Evolutionary conservation across 352 stramenopile genomes (phyloP).

Genomic region (Discostella stelligera): DNA sequence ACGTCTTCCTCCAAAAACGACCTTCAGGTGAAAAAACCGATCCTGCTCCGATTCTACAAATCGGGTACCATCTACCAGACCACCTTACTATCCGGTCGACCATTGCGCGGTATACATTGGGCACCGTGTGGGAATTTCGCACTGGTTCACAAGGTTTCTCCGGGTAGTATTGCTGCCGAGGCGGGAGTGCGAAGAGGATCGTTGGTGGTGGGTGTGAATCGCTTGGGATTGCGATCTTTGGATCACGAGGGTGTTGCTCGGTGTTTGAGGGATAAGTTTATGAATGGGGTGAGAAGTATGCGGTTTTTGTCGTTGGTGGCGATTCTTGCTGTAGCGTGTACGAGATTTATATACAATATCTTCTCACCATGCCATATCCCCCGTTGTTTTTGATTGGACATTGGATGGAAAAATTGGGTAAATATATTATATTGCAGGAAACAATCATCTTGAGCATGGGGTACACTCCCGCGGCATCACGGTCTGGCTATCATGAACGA

Average conservation of each 20-base stretch:
- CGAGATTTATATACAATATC: too few relatives aligned
- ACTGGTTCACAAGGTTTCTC: slow-evolving; percentile 57
- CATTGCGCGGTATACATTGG: slow-evolving; percentile 63
- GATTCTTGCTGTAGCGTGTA: too few relatives aligned
- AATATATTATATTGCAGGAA: slow-evolving; percentile 25
- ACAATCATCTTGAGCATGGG: slow-evolving; percentile 44
- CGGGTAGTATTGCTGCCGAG: slow-evolving; percentile 24
- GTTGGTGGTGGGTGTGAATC: slow-evolving; percentile 46
- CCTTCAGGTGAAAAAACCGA: slow-evolving; percentile 13
- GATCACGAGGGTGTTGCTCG: slow-evolving; percentile 48
- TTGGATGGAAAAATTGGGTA: neutral
- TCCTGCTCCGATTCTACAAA: slow-evolving; percentile 37
- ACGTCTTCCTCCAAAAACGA: too few relatives aligned
- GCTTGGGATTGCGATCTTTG: slow-evolving; percentile 22
- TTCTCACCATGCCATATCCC: neutral
- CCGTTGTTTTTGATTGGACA: neutral
- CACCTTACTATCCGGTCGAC: slow-evolving; percentile 54
- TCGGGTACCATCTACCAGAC: slow-evolving; percentile 46
- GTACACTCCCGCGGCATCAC: slow-evolving; percentile 56
- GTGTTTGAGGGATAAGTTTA: slow-evolving; percentile 39
- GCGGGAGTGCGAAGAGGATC: slow-evolving; percentile 53
- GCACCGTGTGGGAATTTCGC: slow-evolving; percentile 77
- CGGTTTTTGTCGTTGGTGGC: neutral
- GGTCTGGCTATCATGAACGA: slow-evolving; percentile 54
- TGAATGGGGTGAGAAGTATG: slow-evolving; percentile 13